These are phyloP conservation scores for Austroboletus eburneus DNA, from an alignment of 768 basidiomycete genomes.

Conservation along the genomic window DNA sequence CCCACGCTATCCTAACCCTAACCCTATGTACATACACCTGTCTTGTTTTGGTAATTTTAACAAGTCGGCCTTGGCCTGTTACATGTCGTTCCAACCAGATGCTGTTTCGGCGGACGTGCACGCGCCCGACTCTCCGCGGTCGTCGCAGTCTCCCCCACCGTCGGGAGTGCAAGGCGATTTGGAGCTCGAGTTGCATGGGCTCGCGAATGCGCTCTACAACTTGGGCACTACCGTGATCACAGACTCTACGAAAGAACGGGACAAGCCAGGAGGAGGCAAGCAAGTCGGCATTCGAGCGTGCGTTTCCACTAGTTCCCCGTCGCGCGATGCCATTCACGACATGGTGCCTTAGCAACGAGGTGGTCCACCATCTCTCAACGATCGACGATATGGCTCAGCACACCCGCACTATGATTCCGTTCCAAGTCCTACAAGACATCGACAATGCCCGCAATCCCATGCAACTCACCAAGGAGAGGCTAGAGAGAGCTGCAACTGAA, in stretches of 20 bases:
- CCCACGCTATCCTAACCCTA: conserved; percentile 34
- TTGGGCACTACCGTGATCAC: conserved; percentile 80
- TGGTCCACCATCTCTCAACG: conserved; percentile 59
- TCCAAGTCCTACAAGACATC: conserved; percentile 73
- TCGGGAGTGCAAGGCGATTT: conserved; percentile 67
- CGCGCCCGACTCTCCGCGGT: conserved; percentile 52
- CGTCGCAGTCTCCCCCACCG: conserved; percentile 72
- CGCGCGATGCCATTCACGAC: not conserved
- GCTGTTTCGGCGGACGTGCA: conserved; percentile 3
- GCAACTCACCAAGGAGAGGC: conserved; percentile 72
- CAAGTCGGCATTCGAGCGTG: conserved; percentile 77
- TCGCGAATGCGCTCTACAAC: conserved; percentile 76
- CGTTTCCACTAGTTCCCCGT: conserved; percentile 12
- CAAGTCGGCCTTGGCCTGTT: no score
- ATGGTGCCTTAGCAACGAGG: conserved; percentile 56
- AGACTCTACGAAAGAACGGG: conserved; percentile 76
- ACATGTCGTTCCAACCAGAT: conserved; percentile 11
- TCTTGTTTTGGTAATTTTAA: conserved; percentile 4
- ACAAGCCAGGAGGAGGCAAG: conserved; percentile 65
- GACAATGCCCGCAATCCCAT: conserved; percentile 79
- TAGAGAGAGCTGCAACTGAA: conserved; percentile 82
- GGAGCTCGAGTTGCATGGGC: conserved; percentile 69
- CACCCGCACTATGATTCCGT: conserved; percentile 61
- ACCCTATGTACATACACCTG: conserved; percentile 1
- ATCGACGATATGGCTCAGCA: conserved; percentile 68